A percentile compares a stretch with the other conserved stretches of the same genome.
These are phyloP conservation scores for Quercus alba DNA, from an alignment of 306 rosid genomes.

Conservation along the genomic window DNA sequence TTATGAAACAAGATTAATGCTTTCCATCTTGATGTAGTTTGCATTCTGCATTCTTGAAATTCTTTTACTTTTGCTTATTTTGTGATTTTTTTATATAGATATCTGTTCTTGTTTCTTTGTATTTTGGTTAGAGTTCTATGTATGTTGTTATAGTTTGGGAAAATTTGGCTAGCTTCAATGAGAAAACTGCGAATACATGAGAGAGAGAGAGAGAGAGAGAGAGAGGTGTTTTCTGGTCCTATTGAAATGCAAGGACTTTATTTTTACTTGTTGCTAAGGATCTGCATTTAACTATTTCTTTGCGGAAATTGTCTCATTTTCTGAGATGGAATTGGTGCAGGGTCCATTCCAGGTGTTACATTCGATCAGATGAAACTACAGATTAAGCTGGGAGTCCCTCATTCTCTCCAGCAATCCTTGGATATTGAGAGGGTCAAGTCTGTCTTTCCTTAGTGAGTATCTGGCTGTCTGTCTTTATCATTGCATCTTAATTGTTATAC, in stretches of 20 bases:
- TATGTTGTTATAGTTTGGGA: background rate
- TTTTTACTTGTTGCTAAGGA: background rate
- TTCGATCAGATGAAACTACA: constrained; percentile 84
- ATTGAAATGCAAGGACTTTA: background rate
- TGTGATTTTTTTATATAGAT: background rate
- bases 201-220: background rate
- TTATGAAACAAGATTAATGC: background rate
- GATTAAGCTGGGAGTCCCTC: constrained; percentile 92
- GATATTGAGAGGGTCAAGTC: constrained; percentile 84
- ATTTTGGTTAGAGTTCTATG: background rate
- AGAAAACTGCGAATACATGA: background rate
- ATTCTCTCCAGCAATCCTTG: constrained; percentile 65
- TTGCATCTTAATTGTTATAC: background rate
- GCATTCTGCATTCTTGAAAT: background rate
- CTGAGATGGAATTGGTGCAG: constrained; percentile 40
- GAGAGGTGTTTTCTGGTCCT: background rate
- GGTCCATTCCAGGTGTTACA: constrained; percentile 87
- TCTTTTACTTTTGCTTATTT: background rate
- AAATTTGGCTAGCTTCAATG: background rate
- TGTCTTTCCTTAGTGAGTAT: constrained; percentile 91
- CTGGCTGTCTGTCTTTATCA: background rate
- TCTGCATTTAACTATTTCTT: background rate
- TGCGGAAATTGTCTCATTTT: constrained; percentile 11
- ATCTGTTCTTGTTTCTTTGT: background rate
- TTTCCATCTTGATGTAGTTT: background rate